Percentiles rank a stretch among this genome's conserved stretches.
Evolutionary conservation across 2,329 filamentous ascomycete genomes (phyloP).

Genomic region (Leptographium galeiforme): DNA sequence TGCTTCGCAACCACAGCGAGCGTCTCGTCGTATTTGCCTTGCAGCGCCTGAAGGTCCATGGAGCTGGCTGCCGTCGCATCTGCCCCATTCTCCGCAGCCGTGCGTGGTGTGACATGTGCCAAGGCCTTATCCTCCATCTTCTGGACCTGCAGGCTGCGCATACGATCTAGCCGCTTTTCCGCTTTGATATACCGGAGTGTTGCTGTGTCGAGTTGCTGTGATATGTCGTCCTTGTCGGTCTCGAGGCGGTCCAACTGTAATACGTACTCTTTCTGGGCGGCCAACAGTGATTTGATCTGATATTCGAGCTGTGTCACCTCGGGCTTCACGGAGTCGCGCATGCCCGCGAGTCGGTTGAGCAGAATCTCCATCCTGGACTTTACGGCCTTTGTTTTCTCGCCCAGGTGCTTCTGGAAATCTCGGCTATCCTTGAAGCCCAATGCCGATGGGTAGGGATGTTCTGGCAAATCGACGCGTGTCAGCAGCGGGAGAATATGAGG

Average conservation of each 20-base stretch:
- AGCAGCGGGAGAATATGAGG: not conserved
- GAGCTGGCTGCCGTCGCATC: conserved; percentile 32
- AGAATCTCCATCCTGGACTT: conserved; percentile 60
- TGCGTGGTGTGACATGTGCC: conserved; percentile 43
- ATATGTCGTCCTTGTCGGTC: conserved; percentile 70
- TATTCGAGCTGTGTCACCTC: conserved; percentile 61
- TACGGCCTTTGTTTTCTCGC: conserved; percentile 62
- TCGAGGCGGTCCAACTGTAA: conserved; percentile 63
- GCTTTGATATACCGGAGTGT: conserved; percentile 88
- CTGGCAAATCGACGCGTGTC: conserved; percentile 20
- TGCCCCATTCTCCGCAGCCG: conserved; percentile 41
- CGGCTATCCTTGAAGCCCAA: conserved; percentile 49
- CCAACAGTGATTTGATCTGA: conserved; percentile 61
- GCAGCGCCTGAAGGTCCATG: conserved; percentile 49
- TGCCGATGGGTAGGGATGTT: conserved; percentile 41
- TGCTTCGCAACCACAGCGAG: conserved; percentile 65
- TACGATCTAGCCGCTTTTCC: conserved; percentile 84
- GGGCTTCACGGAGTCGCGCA: conserved; percentile 43
- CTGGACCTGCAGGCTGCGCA: conserved; percentile 77
- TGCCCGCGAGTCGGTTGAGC: conserved; percentile 40
- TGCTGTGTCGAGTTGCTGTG: conserved; percentile 75
- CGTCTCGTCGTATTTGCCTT: conserved; percentile 66
- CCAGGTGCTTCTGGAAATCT: conserved; percentile 72
- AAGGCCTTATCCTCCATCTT: conserved; percentile 86
- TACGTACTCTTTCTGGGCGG: conserved; percentile 69